Evolutionary conservation across 2,329 filamentous ascomycete genomes (phyloP).

Genomic region (Phialocephala subalpina): DNA sequence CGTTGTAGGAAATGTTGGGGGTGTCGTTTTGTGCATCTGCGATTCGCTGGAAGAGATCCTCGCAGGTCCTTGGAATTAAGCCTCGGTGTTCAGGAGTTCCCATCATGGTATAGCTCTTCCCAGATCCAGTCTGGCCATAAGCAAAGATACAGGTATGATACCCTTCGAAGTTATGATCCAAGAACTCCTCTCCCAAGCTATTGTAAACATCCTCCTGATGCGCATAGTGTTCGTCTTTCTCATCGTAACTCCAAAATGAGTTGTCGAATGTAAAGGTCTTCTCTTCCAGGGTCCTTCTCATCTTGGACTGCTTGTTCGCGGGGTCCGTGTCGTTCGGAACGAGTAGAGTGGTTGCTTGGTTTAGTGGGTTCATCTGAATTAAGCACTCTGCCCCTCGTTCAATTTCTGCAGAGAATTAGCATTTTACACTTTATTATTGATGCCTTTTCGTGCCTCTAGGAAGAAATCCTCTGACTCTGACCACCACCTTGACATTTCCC

Average conservation of each 20-base stretch:
- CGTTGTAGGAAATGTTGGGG: constrained; percentile 94
- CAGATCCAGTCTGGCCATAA: constrained; percentile 96
- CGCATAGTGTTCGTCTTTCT: constrained; percentile 83
- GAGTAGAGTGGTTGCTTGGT: constrained; percentile 83
- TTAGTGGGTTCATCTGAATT: constrained; percentile 88
- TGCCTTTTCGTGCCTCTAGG: constrained; percentile 69
- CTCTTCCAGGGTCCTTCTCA: constrained; percentile 81
- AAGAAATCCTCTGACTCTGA: constrained; percentile 81
- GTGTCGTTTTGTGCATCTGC: constrained; percentile 76
- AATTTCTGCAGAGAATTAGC: constrained; percentile 65
- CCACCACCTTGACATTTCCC: constrained; percentile 84
- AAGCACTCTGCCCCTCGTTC: constrained; percentile 84
- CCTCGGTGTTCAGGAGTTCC: constrained; percentile 85
- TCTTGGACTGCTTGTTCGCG: constrained; percentile 65
- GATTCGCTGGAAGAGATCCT: constrained; percentile 95
- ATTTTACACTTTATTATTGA: background rate
- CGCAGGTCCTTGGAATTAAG: constrained; percentile 92
- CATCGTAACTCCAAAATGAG: constrained; percentile 96
- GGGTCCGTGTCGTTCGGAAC: constrained; percentile 68
- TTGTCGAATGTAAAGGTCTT: constrained; percentile 97
- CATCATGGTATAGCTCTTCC: constrained; percentile 99
- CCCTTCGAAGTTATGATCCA: constrained; percentile 99
- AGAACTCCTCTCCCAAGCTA: constrained; percentile 91
- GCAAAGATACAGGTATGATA: constrained; percentile 99
- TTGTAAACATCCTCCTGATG: constrained; percentile 94